Evolutionary conservation across 306 rosid genomes (phyloP).

Genomic region (Albizia julibrissin): DNA sequence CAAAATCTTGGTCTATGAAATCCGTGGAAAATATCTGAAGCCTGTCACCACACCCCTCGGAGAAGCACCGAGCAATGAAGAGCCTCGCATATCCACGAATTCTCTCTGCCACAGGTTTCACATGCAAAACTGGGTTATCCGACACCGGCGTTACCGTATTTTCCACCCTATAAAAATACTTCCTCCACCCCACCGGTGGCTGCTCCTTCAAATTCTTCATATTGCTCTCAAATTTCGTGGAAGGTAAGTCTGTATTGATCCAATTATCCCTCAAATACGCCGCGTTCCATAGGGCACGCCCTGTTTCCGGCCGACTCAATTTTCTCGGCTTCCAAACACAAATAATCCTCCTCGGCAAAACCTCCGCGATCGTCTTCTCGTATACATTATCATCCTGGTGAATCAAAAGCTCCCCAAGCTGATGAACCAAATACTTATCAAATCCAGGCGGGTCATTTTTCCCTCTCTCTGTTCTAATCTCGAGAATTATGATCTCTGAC

Average conservation of each 20-base stretch:
- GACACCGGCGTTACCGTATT: constrained; percentile 85
- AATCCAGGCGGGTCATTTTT: constrained; percentile 80
- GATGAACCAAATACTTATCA: constrained; percentile 63
- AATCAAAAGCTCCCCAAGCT: constrained; percentile 66
- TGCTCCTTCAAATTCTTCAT: constrained; percentile 73
- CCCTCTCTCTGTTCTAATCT: constrained; percentile 80
- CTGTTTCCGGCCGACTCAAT: constrained; percentile 59
- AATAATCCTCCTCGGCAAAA: constrained; percentile 69
- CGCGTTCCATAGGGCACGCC: constrained; percentile 66
- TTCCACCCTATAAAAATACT: constrained; percentile 87
- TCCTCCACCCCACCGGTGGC: constrained; percentile 55
- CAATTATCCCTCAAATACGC: constrained; percentile 77
- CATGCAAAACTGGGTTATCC: constrained; percentile 78
- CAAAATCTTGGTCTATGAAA: constrained; percentile 79
- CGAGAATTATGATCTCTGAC: constrained; percentile 72
- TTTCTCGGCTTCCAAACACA: constrained; percentile 92
- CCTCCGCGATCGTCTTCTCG: constrained; percentile 55
- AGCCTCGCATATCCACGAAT: constrained; percentile 70
- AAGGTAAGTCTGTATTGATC: constrained; percentile 86
- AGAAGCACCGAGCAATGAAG: constrained; percentile 65
- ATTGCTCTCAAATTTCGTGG: constrained; percentile 80
- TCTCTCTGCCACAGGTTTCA: constrained; percentile 72
- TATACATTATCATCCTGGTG: constrained; percentile 70
- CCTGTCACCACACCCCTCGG: constrained; percentile 50
- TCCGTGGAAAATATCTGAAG: constrained; percentile 80